Base-by-base conservation (phyloP, 805 yeast species). In the Lipomyces spencermartinsiae region DNA sequence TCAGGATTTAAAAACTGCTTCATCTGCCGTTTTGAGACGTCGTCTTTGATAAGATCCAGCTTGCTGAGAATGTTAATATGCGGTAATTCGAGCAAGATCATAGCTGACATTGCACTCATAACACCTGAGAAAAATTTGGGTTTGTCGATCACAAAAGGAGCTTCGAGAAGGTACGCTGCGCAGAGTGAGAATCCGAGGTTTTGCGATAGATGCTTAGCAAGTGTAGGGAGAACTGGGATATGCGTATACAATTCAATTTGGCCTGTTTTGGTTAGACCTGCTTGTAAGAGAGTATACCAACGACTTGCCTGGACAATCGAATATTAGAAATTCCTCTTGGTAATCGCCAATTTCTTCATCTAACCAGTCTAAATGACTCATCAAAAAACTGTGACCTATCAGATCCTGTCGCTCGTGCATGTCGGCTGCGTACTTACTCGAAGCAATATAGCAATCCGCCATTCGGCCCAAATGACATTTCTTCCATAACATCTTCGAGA, bases 281-380 rank as follows among this genome's bases (percentile, higher is more conserved):
- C 1, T 7, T 8, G 9, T n/a, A 8, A 5, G 25, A 43, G 2
- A 6, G 8, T 43, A 8, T 43, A 16, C n/a, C 49, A 9, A 1
- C 5, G 22, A 43, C 34, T 14, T 62, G 63, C 98, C 98, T 0
- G 98, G 98, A 79, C 98, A 93, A 77, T 94, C 98, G 78, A 94
- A 93, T 35, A 94, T 92, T 73, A 94, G 82, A 75, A 92, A 94
- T 75, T 95, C 99, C 76, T 95, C 98, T 74, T 91, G 93, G 76
- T 83, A 95, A 71, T 95, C 98, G 19, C 99, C 99, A 67, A 95
- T 90, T 76, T 94, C 97, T 74, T 94, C 98, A 74, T 94, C 99
- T 39, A 95, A 80, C 99, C 99, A 95, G 80, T 95, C 99, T 69
- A 95, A 77, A 76, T 95, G 95, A 57, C 93, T 87, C 76, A 95